Evolutionary conservation across 768 basidiomycete genomes (phyloP).

Genomic region (Vararia minispora): DNA sequence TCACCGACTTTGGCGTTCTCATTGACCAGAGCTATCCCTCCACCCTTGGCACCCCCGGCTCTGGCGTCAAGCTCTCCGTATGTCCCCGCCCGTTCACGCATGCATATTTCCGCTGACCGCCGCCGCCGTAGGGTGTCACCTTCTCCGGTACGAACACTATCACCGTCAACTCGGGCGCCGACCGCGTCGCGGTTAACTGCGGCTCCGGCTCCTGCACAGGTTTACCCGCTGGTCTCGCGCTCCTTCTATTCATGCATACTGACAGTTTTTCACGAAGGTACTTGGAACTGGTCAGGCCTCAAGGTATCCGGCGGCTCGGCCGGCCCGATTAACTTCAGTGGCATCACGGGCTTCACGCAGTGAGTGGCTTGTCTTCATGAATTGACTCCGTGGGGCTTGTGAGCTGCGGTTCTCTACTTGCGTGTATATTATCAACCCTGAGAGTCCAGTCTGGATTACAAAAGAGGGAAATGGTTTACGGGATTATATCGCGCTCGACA

Average conservation of each 20-base stretch:
- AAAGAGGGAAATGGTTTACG: no score
- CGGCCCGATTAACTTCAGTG: conserved; percentile 19
- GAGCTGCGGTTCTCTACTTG: no score
- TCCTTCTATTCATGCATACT: neutral
- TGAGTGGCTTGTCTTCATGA: no score
- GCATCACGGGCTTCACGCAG: neutral
- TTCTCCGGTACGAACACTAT: conserved; percentile 35
- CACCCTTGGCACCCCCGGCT: conserved; percentile 41
- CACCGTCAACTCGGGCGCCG: conserved; percentile 29
- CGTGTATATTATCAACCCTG: no score
- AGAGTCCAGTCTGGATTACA: no score
- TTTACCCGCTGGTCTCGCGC: conserved; percentile 12
- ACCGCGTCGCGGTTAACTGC: conserved; percentile 44
- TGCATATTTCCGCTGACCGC: neutral
- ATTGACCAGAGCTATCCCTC: conserved; percentile 58
- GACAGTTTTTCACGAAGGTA: conserved; percentile 21
- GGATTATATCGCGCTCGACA: no score
- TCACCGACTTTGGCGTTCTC: conserved; percentile 40
- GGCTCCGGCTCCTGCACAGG: conserved; percentile 40
- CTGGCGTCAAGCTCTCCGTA: conserved; percentile 47
- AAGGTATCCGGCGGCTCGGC: conserved; percentile 31
- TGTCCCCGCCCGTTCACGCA: conserved; percentile 8
- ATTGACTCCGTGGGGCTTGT: no score
- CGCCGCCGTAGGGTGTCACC: conserved; percentile 30
- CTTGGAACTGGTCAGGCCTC: conserved; percentile 42